Percentiles rank a stretch among this genome's conserved stretches.
Evolutionary conservation across 1,139 yeast genomes (phyloP).

Genomic region (Taiozyma sp.): DNA sequence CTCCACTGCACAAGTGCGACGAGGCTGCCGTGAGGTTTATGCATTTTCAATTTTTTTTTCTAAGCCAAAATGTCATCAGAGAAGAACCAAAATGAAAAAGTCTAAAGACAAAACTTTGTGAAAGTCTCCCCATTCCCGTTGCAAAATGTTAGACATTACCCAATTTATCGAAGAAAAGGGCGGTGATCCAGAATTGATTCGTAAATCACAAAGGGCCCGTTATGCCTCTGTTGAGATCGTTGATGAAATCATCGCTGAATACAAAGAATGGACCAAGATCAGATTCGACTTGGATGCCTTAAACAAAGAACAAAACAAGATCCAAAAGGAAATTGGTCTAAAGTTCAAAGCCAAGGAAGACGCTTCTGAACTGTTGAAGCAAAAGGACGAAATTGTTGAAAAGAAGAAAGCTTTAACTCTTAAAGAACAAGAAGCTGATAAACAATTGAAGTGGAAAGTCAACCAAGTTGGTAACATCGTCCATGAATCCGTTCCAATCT

Average conservation of each 20-base stretch:
- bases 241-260: constrained; percentile 88
- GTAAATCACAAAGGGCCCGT: constrained; percentile 88
- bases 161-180: constrained; percentile 94
- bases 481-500: constrained; percentile 84
- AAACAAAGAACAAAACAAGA: constrained; percentile 80
- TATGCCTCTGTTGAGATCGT: constrained; percentile 93
- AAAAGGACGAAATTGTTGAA: constrained; percentile 70
- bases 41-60: background rate
- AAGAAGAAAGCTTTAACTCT: constrained; percentile 65
- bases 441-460: constrained; percentile 70
- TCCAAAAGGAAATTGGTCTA: constrained; percentile 89
- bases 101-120: background rate
- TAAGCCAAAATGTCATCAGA: background rate
- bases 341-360: constrained; percentile 95
- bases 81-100: background rate
- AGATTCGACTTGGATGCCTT: constrained; percentile 89
- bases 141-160: constrained; percentile 79
- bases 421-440: constrained; percentile 77
- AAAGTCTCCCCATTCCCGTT: background rate
- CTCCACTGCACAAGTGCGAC: background rate
- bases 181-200: constrained; percentile 87
- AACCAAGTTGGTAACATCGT: constrained; percentile 91
- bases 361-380: constrained; percentile 73
- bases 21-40: background rate
- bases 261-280: constrained; percentile 88